A percentile compares a stretch with the other conserved stretches of the same genome.
Conservation (phyloP, 73 alveolate genomes). For the Paramecium sexaurelia region DNA sequence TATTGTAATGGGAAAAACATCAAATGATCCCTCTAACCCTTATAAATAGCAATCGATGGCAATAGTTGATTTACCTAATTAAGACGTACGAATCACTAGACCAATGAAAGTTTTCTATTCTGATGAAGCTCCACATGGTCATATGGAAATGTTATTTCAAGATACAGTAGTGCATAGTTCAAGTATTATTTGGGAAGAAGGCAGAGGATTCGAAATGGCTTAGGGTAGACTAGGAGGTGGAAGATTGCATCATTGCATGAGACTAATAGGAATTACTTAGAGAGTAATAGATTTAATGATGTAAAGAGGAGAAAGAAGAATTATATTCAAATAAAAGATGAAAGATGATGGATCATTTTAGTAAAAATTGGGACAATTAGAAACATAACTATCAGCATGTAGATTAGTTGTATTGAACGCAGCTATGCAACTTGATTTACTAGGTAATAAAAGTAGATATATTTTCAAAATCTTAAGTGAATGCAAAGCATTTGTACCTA, state of each 20-base stretch:
- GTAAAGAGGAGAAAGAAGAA: constrained; percentile 62
- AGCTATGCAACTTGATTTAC: constrained; percentile 55
- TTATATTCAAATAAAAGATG: constrained; percentile 9
- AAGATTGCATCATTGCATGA: constrained; percentile 83
- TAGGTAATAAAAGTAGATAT: constrained; percentile 47
- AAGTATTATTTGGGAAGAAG: constrained; percentile 75
- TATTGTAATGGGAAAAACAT: constrained; percentile 74
- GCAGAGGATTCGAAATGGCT: constrained; percentile 82
- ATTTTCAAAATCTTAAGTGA: constrained; percentile 33
- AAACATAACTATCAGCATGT: constrained; percentile 30
- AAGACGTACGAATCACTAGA: constrained; percentile 66
- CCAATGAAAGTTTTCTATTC: constrained; percentile 68
- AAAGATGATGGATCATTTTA: constrained; percentile 52
- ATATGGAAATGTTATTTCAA: constrained; percentile 75
- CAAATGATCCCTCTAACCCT: constrained; percentile 11
- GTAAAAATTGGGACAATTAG: constrained; percentile 59
- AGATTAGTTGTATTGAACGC: constrained; percentile 63
- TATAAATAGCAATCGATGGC: constrained; percentile 75
- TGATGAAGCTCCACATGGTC: constrained; percentile 82
- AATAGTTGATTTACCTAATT: constrained; percentile 72
- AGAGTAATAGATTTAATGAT: constrained; percentile 68
- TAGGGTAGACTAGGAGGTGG: constrained; percentile 83
- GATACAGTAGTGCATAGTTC: constrained; percentile 70
- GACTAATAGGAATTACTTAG: constrained; percentile 72
- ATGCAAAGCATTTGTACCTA: constrained; percentile 61